A percentile compares a stretch with the other conserved stretches of the same genome.
Conservation (phyloP, 331 rosid species). For the Acacia concinna region DNA sequence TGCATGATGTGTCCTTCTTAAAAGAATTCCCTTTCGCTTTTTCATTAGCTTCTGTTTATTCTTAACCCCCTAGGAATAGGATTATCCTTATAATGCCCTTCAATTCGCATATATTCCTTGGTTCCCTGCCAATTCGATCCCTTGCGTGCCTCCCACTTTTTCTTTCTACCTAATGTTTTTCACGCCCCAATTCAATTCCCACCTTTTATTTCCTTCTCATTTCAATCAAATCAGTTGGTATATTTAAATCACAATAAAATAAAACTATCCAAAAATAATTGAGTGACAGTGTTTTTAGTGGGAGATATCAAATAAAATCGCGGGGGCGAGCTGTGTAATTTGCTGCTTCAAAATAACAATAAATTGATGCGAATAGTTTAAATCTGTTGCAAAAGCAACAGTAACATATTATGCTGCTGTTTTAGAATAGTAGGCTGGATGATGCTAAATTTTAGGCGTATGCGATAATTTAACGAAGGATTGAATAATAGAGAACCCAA, state of each 20-base stretch:
- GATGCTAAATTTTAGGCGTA: neutral
- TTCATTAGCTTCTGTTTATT: neutral
- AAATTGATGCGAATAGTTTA: neutral
- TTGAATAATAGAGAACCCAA: neutral
- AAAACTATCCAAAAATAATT: neutral
- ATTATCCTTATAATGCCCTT: neutral
- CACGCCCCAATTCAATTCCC: neutral
- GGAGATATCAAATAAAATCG: no score
- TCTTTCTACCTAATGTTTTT: neutral
- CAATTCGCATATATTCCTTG: neutral
- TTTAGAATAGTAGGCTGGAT: neutral
- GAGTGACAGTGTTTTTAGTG: no score
- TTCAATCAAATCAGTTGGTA: no score
- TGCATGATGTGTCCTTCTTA: conserved; percentile 10
- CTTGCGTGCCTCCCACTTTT: conserved; percentile 13
- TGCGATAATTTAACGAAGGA: neutral
- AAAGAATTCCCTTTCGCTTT: conserved; percentile 23
- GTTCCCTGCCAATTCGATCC: neutral
- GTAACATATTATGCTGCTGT: neutral
- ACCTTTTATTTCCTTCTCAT: neutral
- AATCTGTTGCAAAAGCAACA: neutral
- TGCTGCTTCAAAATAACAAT: neutral
- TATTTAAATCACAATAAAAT: no score
- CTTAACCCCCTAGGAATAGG: neutral
- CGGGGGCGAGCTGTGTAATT: no score